Conservation (phyloP, 768 basidiomycete genomes). For the Pleurotus citrinopileatus region DNA sequence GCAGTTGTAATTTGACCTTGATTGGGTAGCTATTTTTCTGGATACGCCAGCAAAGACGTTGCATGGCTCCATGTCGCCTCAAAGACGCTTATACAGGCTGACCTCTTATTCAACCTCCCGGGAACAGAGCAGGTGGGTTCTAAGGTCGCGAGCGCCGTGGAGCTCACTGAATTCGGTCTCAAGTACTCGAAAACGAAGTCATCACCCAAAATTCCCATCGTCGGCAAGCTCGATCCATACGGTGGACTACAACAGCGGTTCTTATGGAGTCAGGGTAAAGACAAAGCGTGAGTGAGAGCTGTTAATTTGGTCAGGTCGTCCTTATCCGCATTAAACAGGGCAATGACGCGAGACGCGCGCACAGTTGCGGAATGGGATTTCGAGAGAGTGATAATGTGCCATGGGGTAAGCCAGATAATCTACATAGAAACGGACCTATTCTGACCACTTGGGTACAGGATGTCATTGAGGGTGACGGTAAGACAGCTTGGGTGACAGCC, state of each 20-base stretch:
- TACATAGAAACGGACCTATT: not conserved
- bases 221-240: conserved; percentile 30
- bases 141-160: not conserved
- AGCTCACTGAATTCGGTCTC: no score
- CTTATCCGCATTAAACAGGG: conserved; percentile 20
- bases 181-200: conserved; percentile 40
- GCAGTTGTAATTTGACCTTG: no score
- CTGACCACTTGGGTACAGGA: conserved; percentile 26
- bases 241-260: conserved; percentile 31
- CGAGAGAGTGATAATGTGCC: conserved; percentile 71
- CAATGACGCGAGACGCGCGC: conserved; percentile 62
- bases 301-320: not conserved
- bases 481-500: conserved; percentile 33
- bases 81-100: conserved; percentile 75
- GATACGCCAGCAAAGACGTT: conserved; percentile 75
- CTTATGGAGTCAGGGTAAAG: conserved; percentile 29
- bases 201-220: conserved; percentile 20
- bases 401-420: conserved; percentile 35
- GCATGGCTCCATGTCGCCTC: conserved; percentile 76
- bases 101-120: conserved; percentile 82
- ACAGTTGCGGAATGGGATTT: conserved; percentile 74
- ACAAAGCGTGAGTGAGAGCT: conserved; percentile 36
- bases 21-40: conserved; percentile 64
- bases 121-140: conserved; percentile 62
- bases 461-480: conserved; percentile 47